Conservation (phyloP, 2,329 filamentous ascomycete species). For the Mycosphaerella sp. region DNA sequence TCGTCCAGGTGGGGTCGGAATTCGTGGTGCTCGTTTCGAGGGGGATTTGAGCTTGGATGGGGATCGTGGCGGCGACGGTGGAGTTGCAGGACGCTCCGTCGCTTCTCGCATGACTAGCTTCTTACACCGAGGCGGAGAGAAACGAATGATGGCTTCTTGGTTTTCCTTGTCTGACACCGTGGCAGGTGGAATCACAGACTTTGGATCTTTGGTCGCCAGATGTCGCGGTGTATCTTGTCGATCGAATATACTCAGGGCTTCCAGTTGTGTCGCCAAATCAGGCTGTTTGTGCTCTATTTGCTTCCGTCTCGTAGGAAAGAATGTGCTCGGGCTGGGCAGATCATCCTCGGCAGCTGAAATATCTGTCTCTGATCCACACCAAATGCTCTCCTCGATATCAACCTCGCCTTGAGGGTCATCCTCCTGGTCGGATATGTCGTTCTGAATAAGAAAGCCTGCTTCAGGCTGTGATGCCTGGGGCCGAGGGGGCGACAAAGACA, state of each 20-base stretch:
- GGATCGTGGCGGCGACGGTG: constrained; percentile 41
- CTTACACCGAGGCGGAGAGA: constrained; percentile 25
- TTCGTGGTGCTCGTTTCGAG: constrained; percentile 40
- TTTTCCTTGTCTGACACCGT: constrained; percentile 32
- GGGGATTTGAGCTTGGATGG: constrained; percentile 43
- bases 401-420: constrained; percentile 13
- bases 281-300: not conserved
- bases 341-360: constrained; percentile 24
- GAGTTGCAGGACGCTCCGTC: constrained; percentile 28
- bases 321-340: constrained; percentile 26
- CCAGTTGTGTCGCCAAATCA: constrained; percentile 14
- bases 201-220: not conserved
- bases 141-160: constrained; percentile 19
- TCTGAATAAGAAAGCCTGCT: too few relatives aligned
- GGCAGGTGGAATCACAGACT: not conserved
- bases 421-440: not conserved
- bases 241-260: constrained; percentile 19
- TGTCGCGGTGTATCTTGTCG: constrained; percentile 5
- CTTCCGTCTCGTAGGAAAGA: constrained; percentile 19
- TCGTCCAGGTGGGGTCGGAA: constrained; percentile 51
- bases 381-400: constrained; percentile 34
- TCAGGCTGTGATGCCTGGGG: not conserved
- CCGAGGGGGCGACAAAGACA: not conserved
- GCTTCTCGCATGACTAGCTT: constrained; percentile 12
- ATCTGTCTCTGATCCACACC: constrained; percentile 29